Conservation (phyloP, 768 basidiomycete species). For the Podaxis sp. region DNA sequence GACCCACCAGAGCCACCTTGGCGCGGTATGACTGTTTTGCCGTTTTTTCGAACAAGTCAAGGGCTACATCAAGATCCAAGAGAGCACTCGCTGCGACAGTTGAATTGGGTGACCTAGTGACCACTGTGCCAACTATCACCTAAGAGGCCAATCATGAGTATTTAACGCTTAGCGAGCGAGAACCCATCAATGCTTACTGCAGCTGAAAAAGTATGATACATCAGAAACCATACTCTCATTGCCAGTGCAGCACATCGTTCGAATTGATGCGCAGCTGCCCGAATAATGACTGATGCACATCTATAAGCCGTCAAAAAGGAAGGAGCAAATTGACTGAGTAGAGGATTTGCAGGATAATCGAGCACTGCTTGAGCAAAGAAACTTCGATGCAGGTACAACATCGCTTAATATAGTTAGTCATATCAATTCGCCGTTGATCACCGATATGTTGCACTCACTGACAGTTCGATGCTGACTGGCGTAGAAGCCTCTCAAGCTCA, state of each 20-base stretch:
- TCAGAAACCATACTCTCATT: conserved; percentile 50
- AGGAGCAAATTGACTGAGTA: conserved; percentile 54
- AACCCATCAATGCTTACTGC: conserved; percentile 33
- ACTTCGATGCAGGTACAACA: conserved; percentile 56
- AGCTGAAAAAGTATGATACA: conserved; percentile 51
- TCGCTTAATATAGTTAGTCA: conserved; percentile 30
- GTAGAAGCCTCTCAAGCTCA: conserved; percentile 53
- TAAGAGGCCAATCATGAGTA: conserved; percentile 21
- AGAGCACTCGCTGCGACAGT: conserved; percentile 50
- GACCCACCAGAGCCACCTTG: conserved; percentile 43
- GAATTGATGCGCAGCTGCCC: conserved; percentile 47
- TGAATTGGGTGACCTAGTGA: conserved; percentile 53
- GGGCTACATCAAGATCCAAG: conserved; percentile 44
- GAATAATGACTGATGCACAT: conserved; percentile 51
- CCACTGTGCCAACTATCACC: conserved; percentile 61
- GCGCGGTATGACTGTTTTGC: conserved; percentile 47
- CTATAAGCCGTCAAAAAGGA: conserved; percentile 57
- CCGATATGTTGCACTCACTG: conserved; percentile 38
- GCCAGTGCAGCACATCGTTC: conserved; percentile 47
- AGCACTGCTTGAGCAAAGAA: conserved; percentile 61
- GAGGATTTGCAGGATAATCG: conserved; percentile 51
- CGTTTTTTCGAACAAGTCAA: conserved; percentile 46
- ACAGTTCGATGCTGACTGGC: conserved; percentile 58
- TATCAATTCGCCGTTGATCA: background rate
- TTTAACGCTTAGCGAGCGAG: background rate